Conservation (phyloP, 441 rosid species). For the Pelargonium citronellum region DNA sequence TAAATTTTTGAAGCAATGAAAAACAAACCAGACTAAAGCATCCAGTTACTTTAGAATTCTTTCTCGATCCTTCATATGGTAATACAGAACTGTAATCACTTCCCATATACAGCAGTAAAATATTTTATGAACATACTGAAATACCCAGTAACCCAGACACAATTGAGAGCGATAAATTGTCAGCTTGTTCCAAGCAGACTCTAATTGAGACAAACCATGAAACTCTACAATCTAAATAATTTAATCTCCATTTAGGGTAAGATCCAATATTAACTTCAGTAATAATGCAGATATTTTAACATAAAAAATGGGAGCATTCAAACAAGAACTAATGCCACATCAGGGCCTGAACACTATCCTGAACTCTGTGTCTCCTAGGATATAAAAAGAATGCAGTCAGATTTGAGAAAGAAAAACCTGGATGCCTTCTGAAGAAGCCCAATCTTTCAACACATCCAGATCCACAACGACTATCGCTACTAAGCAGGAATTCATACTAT, state of each 20-base stretch:
- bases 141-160: background rate
- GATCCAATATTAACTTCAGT: too few relatives aligned
- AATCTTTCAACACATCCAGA: slow-evolving; percentile 60
- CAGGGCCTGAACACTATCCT: too few relatives aligned
- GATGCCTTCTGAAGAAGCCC: slow-evolving; percentile 83
- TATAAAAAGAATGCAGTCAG: too few relatives aligned
- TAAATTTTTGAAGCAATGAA: background rate
- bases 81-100: background rate
- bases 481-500: slow-evolving; percentile 80
- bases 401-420: slow-evolving; percentile 36
- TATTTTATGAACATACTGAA: background rate
- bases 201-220: background rate
- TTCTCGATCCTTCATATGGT: background rate
- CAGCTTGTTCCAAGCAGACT: background rate
- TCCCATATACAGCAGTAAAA: background rate
- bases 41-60: background rate
- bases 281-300: too few relatives aligned
- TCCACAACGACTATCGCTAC: slow-evolving; percentile 86
- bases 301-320: background rate
- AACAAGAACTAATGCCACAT: background rate
- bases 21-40: background rate
- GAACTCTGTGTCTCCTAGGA: too few relatives aligned
- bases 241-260: background rate
- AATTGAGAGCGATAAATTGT: background rate
- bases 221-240: too few relatives aligned